phyloP scores from a whole-genome alignment of 202 grass and related monocot genomes.

The Bolboschoenoplectus hybrid region DNA sequence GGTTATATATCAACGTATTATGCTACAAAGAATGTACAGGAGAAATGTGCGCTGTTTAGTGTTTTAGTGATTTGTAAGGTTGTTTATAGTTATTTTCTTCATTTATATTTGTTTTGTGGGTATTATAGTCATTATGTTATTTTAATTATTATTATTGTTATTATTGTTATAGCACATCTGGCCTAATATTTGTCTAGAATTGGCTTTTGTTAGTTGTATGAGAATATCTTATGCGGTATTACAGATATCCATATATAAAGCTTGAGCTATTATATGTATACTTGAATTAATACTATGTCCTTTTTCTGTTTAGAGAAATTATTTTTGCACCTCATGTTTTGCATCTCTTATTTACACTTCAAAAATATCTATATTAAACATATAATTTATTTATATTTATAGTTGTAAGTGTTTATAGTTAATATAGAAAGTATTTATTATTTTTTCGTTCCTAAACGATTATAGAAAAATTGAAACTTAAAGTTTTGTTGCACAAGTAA shows the following conservation, averaged over 20 bases:
- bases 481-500: no score
- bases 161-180: conserved; percentile 14
- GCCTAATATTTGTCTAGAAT: conserved; percentile 1
- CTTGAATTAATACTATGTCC: conserved; percentile 7
- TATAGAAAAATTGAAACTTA: no score
- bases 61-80: conserved; percentile 39
- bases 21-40: conserved; percentile 40
- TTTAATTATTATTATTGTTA: conserved; percentile 1
- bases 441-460: no score
- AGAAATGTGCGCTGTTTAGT: conserved; percentile 35
- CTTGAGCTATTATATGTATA: not conserved
- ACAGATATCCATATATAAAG: conserved; percentile 21
- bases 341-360: no score
- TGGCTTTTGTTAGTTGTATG: conserved; percentile 32
- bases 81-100: conserved; percentile 42
- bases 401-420: no score
- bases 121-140: conserved; percentile 38
- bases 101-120: conserved; percentile 39
- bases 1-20: conserved; percentile 32
- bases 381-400: no score
- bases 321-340: no score
- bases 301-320: not conserved
- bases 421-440: no score
- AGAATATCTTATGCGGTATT: conserved; percentile 30
- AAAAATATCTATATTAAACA: no score